Percentiles rank a stretch among this genome's conserved stretches.
Conservation (phyloP, 169 alveolate species). For the Plasmodium inui region DNA sequence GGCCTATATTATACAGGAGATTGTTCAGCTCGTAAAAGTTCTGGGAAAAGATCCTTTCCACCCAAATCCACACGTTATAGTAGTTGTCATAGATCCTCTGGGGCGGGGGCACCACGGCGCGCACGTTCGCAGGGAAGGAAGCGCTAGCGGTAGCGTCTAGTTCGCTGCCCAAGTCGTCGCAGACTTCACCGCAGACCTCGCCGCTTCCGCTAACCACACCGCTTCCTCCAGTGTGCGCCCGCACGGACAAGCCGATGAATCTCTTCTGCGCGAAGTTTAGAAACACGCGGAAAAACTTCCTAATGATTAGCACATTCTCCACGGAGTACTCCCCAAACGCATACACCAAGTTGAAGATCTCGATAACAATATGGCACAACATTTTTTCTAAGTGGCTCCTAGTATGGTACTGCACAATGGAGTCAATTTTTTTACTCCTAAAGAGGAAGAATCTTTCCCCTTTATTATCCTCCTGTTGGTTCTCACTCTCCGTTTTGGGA, state of each 20-base stretch:
- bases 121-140: not conserved
- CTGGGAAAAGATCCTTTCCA: constrained; percentile 46
- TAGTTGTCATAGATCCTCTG: constrained; percentile 39
- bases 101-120: not conserved
- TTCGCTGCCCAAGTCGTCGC: not conserved
- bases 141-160: not conserved
- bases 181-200: too few species aligned
- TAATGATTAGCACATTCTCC: constrained; percentile 44
- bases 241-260: constrained; percentile 24
- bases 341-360: constrained; percentile 58
- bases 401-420: constrained; percentile 56
- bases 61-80: constrained; percentile 71
- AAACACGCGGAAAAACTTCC: constrained; percentile 66
- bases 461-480: not conserved
- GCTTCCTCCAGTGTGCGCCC: not conserved
- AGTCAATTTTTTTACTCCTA: constrained; percentile 32
- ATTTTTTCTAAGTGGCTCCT: constrained; percentile 53
- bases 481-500: not conserved
- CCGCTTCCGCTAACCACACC: not conserved
- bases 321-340: constrained; percentile 50
- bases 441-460: constrained; percentile 3
- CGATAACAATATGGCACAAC: constrained; percentile 43
- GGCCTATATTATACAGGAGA: constrained; percentile 4
- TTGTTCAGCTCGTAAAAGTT: constrained; percentile 55
- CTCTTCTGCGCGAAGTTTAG: constrained; percentile 54